A percentile compares a stretch with the other conserved stretches of the same genome.
These are phyloP conservation scores for Auricularia heimuer DNA, from an alignment of 768 basidiomycete genomes.

Conservation along the genomic window DNA sequence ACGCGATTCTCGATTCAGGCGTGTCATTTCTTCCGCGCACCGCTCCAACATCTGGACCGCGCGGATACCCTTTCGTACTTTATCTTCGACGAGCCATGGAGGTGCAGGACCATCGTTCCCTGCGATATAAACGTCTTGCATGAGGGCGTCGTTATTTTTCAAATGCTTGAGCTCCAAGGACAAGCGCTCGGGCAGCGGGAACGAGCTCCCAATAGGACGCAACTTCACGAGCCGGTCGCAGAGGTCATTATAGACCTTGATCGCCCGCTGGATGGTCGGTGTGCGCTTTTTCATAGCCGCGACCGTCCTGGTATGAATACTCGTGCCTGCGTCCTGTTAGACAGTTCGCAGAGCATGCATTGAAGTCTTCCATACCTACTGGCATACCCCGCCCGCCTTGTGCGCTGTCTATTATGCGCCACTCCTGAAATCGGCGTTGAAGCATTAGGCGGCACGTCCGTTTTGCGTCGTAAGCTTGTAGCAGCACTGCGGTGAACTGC, in stretches of 20 bases:
- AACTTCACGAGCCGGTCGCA: constrained; percentile 19
- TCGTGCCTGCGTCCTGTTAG: constrained; percentile 23
- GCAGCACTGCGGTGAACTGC: constrained; percentile 22
- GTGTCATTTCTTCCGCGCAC: constrained; percentile 22
- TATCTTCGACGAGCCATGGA: constrained; percentile 25
- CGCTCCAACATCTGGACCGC: constrained; percentile 19
- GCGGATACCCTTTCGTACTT: constrained; percentile 24
- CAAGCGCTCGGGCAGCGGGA: constrained; percentile 26
- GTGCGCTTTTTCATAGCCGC: constrained; percentile 23
- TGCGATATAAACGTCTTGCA: constrained; percentile 31
- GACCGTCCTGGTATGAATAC: constrained; percentile 24
- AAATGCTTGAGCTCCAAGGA: constrained; percentile 20
- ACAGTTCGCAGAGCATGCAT: not conserved
- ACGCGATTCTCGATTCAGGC: constrained; percentile 21
- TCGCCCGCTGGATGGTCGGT: constrained; percentile 21
- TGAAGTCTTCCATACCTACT: constrained; percentile 19
- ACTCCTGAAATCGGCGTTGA: constrained; percentile 27
- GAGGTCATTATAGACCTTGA: constrained; percentile 22
- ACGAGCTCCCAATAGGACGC: constrained; percentile 13
- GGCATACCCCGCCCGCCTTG: constrained; percentile 21
- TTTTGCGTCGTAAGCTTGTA: constrained; percentile 30
- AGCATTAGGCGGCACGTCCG: constrained; percentile 27
- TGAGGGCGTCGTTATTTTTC: constrained; percentile 13
- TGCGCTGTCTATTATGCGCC: constrained; percentile 27
- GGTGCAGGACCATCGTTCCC: constrained; percentile 10